Conservation (phyloP, 257 asterid genomes). For the Datura wrightii region DNA sequence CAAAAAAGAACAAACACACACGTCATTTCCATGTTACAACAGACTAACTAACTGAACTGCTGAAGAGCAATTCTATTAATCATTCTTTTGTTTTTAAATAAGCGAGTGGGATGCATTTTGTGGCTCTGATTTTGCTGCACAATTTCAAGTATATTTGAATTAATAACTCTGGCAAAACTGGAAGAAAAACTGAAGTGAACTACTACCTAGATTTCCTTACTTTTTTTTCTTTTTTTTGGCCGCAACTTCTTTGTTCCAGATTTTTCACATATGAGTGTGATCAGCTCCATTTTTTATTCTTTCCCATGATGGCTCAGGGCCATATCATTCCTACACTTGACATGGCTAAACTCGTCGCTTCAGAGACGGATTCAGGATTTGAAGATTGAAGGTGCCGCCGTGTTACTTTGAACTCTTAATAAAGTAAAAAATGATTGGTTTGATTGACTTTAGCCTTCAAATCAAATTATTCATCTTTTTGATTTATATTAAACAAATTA, state of each 20-base stretch:
- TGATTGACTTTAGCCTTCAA: no score
- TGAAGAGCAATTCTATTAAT: background rate
- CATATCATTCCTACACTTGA: slow-evolving; percentile 62
- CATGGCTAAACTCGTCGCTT: slow-evolving; percentile 35
- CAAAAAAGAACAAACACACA: background rate
- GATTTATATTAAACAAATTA: no score
- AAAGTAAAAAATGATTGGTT: no score
- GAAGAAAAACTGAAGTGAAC: no score
- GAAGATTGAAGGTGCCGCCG: no score
- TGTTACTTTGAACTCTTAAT: no score
- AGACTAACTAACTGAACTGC: background rate
- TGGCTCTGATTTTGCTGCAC: background rate
- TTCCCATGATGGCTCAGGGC: slow-evolving; percentile 62
- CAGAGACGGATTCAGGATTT: no score
- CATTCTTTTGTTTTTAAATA: background rate
- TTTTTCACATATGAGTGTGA: slow-evolving; percentile 20
- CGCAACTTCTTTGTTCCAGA: background rate
- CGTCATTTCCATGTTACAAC: background rate
- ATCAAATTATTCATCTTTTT: no score
- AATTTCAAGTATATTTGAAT: no score
- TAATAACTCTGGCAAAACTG: no score
- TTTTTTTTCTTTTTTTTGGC: background rate
- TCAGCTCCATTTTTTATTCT: slow-evolving; percentile 46
- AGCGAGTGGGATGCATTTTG: background rate
- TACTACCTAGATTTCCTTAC: no score